Evolutionary conservation across 768 basidiomycete genomes (phyloP), one percentile per base, ranked within the genome.

Genomic region (Podaxis carcinomalis): DNA sequence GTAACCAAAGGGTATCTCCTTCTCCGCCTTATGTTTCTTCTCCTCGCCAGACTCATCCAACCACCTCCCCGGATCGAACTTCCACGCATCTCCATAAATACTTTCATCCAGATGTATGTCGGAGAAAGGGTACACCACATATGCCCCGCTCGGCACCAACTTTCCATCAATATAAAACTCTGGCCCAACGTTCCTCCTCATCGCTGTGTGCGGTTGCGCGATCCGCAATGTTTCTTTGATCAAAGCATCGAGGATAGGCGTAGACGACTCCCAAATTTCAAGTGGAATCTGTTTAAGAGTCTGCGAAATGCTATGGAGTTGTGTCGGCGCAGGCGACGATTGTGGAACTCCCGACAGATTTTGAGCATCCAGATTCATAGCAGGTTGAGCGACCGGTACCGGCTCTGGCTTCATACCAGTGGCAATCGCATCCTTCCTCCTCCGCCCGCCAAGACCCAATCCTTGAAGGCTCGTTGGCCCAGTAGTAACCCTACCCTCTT

Each of bases 61-160:
- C 59, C 59, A 61, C 32, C 84, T 77, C 68, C 75, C 70, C 61
- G 90, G 90, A 75, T 91, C 87, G 67, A 89, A 92, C 65, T 76
- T 84, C 88, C 88, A 89, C 40, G 90, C 90, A 70, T 91, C 83
- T 51, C 85, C 82, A 71, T 92, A 92, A 21, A 92, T 72, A 62
- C 81, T 78, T 42, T 86, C 79, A 71, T 91, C 80, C 39, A 92
- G 82, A 73, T 92, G 90, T 46, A 90, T 85, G 68, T 88, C 87
- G 70, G 86, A 88, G 72, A 90, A 91, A 47, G 89, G 90, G 73
- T 90, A 92, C 47, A 90, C 79, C 51, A 90, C 82, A 68, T 88
- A 91, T 57, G 88, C 82, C 59, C 89, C 90, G 21, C 86, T 85
- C 35, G 88, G 88, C 32, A 92, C 81, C 40, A 80, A 73, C 72